Evolutionary conservation across 75 land plant species (phyloP).

Genomic region (Pseudotsuga menziesii): DNA sequence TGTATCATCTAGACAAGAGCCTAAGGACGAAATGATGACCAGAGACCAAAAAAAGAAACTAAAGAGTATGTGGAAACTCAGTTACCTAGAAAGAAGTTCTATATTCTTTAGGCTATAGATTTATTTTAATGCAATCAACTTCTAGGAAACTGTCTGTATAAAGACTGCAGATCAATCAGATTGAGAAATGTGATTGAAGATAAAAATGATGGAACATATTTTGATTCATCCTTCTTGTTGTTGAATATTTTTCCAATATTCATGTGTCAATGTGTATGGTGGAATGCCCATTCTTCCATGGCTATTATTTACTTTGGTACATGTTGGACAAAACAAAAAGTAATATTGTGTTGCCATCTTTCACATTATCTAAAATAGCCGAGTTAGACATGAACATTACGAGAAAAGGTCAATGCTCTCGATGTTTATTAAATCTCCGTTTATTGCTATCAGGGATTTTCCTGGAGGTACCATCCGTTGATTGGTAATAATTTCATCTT

Average conservation of each 20-base stretch:
- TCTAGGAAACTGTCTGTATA: too few species aligned
- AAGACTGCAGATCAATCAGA: too few species aligned
- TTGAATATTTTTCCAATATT: neutral
- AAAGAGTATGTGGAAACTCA: too few species aligned
- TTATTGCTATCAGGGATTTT: slow-evolving; percentile 87
- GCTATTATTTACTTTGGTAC: neutral
- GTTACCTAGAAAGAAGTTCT: too few species aligned
- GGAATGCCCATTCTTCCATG: neutral
- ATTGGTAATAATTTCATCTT: slow-evolving; percentile 86
- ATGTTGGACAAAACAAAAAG: neutral
- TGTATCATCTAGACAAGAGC: too few species aligned
- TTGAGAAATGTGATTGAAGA: too few species aligned
- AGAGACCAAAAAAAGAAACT: too few species aligned
- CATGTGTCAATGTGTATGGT: neutral
- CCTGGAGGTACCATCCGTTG: slow-evolving; percentile 94
- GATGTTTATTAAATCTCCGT: slow-evolving; percentile 86
- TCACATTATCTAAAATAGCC: neutral
- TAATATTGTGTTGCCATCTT: neutral
- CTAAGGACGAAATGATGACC: too few species aligned
- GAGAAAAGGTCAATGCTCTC: slow-evolving; percentile 84
- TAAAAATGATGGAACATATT: neutral
- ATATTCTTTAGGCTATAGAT: too few species aligned
- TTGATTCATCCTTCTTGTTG: neutral
- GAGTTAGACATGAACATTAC: slow-evolving; percentile 32
- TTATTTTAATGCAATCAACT: too few species aligned